Conservation (phyloP, 108 stramenopile genomes). For the Skeletonema menzelii region DNA sequence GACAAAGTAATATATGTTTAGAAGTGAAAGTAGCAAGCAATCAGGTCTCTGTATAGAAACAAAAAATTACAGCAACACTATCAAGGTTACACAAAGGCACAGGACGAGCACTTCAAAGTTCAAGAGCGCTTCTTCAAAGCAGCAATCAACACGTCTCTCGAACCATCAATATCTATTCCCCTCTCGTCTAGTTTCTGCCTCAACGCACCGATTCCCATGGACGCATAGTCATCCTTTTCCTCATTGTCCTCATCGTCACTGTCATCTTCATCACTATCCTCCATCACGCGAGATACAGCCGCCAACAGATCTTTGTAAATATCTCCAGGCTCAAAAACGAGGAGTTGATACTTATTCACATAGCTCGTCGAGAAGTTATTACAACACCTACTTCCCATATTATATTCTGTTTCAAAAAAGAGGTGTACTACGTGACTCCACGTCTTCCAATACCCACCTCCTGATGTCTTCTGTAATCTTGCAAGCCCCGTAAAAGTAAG, state of each 20-base stretch:
- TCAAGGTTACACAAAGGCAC: too few relatives aligned
- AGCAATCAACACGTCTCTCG: conserved; percentile 1
- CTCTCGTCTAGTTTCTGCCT: neutral
- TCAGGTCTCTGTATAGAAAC: too few relatives aligned
- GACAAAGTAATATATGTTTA: too few relatives aligned
- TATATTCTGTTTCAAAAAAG: neutral
- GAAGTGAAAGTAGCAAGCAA: too few relatives aligned
- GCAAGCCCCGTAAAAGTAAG: conserved; percentile 29
- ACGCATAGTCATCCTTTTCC: neutral
- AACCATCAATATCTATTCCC: conserved; percentile 7
- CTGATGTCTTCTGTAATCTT: conserved; percentile 20
- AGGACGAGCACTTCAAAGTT: neutral
- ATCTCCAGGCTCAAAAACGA: neutral
- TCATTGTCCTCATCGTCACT: neutral
- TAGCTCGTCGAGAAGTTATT: too few relatives aligned
- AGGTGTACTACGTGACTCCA: conserved; percentile 33
- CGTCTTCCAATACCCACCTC: conserved; percentile 32
- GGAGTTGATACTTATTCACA: too few relatives aligned
- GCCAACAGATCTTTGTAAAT: conserved; percentile 1
- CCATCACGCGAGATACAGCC: neutral
- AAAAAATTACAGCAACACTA: too few relatives aligned
- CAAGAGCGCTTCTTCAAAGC: neutral
- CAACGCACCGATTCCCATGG: neutral
- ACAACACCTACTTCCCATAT: too few relatives aligned
- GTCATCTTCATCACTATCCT: conserved; percentile 3